Base-by-base conservation (phyloP, 768 basidiomycete genomes). In the Rhodotorula paludigena region DNA sequence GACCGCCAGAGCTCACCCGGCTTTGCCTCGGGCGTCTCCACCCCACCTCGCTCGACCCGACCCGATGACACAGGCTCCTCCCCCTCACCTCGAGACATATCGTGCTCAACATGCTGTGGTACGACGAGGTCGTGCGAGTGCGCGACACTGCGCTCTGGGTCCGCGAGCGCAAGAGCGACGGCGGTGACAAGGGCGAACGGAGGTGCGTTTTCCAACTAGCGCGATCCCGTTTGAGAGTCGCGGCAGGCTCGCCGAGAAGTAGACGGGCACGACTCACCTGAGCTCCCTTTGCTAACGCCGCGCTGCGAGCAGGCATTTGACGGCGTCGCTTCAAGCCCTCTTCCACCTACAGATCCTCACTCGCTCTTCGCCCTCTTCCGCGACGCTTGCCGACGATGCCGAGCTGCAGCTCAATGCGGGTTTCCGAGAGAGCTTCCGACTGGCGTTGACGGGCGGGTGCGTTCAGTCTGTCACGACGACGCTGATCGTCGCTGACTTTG, bases 371-470 rank as follows among this genome's bases (percentile, higher is more conserved):
- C 23, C 51, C 55, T 30, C 42, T 2, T n/a, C 52, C 23, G 61
- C 61, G 2, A 21, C 11, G 23, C 28, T 44, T 36, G 48, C 32
- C 12, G 61, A 61, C 30, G 38, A 54, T 11, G 60, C 67, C 25
- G 16, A 30, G 15, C 67, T 72, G n/a, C 33, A 36, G 1, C 80
- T 94, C 73, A 90, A 87, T 77, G 69, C 83, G 4, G 86, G 85
- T 12, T 90, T 92, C 82, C 89, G 89, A 76, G 81, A 85, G 2
- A 86, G 86, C 73, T 81, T 96, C 67, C 82, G 92, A 68, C 86
- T 88, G 70, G 91, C 92, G 32, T 81, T 94, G 42, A 90, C 89
- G 5, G 92, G 90, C 76, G 90, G 92, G 92, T 90, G 78, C 82
- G 78, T 36, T 8, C 45, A 1, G 9, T 38, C 18, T 1, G 9